Percentiles rank a stretch among this genome's conserved stretches.
Conservation (phyloP, 805 yeast genomes). For the Lipomyces yamanashiensis region DNA sequence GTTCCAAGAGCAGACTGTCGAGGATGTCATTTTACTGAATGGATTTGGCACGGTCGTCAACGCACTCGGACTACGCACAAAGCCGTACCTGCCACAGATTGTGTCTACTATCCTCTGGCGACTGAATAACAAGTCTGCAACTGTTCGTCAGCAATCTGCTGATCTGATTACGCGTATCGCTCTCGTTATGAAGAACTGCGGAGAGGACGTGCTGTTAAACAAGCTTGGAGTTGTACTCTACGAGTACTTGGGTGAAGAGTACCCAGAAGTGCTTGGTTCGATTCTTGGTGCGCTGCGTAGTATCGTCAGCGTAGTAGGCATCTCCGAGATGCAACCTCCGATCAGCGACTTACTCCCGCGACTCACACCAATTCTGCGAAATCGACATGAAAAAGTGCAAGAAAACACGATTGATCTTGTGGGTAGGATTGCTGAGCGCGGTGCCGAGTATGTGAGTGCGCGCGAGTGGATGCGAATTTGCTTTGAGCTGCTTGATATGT, state of each 20-base stretch:
- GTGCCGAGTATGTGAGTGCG: constrained; percentile 82
- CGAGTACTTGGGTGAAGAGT: constrained; percentile 92
- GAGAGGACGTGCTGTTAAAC: constrained; percentile 63
- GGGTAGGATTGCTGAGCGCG: constrained; percentile 79
- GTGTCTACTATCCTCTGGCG: constrained; percentile 74
- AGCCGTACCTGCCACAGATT: constrained; percentile 73
- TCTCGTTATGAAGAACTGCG: constrained; percentile 67
- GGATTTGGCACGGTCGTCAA: constrained; percentile 68
- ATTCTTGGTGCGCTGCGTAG: constrained; percentile 70
- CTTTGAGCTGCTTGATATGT: constrained; percentile 85
- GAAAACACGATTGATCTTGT: constrained; percentile 77
- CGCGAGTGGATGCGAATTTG: constrained; percentile 98
- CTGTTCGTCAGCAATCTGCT: constrained; percentile 81
- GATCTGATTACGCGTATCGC: constrained; percentile 71
- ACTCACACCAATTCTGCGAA: constrained; percentile 86
- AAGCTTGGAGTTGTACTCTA: constrained; percentile 77
- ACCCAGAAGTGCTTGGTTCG: constrained; percentile 91
- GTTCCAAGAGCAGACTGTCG: constrained; percentile 74
- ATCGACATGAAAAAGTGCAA: constrained; percentile 89
- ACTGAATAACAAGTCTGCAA: constrained; percentile 69
- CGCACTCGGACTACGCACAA: constrained; percentile 65
- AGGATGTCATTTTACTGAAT: constrained; percentile 59
- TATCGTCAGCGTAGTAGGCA: constrained; percentile 64
- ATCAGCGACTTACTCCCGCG: constrained; percentile 82
- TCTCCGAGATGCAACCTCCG: constrained; percentile 74